These are phyloP conservation scores for Corymbia citriodora DNA, from an alignment of 441 rosid species.

Conservation along the genomic window DNA sequence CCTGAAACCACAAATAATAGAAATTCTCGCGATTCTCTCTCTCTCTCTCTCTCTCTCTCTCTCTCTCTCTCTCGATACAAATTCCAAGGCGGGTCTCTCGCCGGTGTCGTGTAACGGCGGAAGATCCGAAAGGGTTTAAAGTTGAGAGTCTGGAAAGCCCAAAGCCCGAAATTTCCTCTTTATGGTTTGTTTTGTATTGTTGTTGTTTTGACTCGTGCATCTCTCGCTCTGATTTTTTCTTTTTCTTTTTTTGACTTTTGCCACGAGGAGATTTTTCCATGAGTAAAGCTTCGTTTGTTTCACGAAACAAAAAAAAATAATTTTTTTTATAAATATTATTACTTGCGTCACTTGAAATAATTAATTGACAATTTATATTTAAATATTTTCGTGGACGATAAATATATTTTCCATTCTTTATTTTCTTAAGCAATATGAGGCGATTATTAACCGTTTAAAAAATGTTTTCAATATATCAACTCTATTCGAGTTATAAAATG, in stretches of 20 bases:
- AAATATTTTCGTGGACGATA: too few relatives aligned
- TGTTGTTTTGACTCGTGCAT: background rate
- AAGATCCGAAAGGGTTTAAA: background rate
- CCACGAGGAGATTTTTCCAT: background rate
- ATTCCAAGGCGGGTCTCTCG: background rate
- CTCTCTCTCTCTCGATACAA: background rate
- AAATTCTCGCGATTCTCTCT: background rate
- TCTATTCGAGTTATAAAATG: background rate
- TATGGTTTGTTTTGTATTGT: background rate
- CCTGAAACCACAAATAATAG: background rate
- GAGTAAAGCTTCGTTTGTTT: background rate
- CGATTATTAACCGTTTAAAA: too few relatives aligned
- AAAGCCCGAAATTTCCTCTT: background rate
- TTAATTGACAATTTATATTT: too few relatives aligned
- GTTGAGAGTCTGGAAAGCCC: background rate
- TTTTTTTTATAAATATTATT: too few relatives aligned
- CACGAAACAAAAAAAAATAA: background rate
- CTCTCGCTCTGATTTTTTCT: too few relatives aligned
- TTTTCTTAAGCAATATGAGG: accelerated
- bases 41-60: background rate
- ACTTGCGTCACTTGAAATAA: background rate
- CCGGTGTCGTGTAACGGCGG: background rate
- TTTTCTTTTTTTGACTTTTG: background rate
- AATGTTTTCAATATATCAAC: background rate
- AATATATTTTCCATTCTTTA: too few relatives aligned